A percentile compares a stretch with the other conserved stretches of the same genome.
Evolutionary conservation across 805 yeast genomes (phyloP).

Genomic region (Wickerhamiella azymoides): DNA sequence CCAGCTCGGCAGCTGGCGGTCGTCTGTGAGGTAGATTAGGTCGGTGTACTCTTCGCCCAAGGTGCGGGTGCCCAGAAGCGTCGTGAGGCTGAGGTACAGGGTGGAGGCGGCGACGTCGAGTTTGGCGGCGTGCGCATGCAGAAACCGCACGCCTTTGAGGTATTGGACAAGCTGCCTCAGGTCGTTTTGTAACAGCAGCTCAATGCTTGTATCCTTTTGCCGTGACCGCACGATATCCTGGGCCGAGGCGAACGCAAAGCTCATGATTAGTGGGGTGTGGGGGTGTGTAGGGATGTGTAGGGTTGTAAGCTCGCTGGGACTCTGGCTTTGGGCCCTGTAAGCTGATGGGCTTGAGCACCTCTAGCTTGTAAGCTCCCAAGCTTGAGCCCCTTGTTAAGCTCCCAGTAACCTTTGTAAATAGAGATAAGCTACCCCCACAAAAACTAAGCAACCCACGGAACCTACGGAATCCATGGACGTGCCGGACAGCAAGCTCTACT

Average conservation of each 20-base stretch:
- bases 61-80: constrained; percentile 62
- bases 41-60: constrained; percentile 93
- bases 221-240: constrained; percentile 81
- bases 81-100: constrained; percentile 59
- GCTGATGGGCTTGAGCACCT: too few relatives aligned
- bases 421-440: not conserved
- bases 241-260: constrained; percentile 65
- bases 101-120: constrained; percentile 44
- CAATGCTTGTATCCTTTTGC: constrained; percentile 75
- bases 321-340: not conserved
- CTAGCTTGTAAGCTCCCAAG: too few relatives aligned
- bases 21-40: constrained; percentile 20
- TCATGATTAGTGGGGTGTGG: constrained; percentile 8
- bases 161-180: constrained; percentile 42
- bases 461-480: constrained; percentile 6
- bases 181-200: constrained; percentile 38
- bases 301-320: too few relatives aligned
- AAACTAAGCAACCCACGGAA: too few relatives aligned
- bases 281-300: too few relatives aligned
- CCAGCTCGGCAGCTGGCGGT: constrained; percentile 19
- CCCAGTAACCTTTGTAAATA: not conserved
- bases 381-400: too few relatives aligned
- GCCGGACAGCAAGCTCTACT: constrained; percentile 29
- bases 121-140: constrained; percentile 49
- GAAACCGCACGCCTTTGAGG: constrained; percentile 39